These are phyloP conservation scores for Nicotiana noctiflora DNA, from an alignment of 257 asterid species.

Conservation along the genomic window DNA sequence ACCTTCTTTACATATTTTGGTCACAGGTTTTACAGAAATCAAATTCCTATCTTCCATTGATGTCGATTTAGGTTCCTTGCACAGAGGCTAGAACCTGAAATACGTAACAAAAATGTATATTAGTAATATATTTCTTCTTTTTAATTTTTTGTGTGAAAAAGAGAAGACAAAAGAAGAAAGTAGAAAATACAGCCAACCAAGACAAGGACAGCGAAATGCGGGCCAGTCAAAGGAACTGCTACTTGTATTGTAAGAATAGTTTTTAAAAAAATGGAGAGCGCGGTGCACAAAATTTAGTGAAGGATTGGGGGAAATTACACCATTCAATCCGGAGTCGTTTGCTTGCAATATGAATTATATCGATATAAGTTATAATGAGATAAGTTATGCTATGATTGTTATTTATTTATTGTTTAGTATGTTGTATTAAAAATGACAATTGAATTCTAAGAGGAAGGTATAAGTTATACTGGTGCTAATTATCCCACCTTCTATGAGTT, in stretches of 20 bases:
- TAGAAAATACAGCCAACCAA: slow-evolving; percentile 13
- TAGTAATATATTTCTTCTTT: not conserved
- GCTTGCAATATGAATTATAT: too few relatives aligned
- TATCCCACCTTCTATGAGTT: too few relatives aligned
- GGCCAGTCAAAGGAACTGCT: slow-evolving; percentile 17
- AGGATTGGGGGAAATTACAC: too few relatives aligned
- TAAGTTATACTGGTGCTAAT: too few relatives aligned
- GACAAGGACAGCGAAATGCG: slow-evolving; percentile 22
- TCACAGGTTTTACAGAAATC: not conserved
- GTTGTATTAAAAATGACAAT: too few relatives aligned
- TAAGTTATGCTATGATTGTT: too few relatives aligned
- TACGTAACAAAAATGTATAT: not conserved
- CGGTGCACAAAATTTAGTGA: too few relatives aligned
- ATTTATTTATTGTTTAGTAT: too few relatives aligned
- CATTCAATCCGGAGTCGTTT: too few relatives aligned
- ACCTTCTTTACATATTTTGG: not conserved
- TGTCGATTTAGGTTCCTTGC: not conserved
- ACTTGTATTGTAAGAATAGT: not conserved
- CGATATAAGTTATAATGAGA: too few relatives aligned
- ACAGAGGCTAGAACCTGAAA: not conserved
- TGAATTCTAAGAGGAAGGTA: too few relatives aligned
- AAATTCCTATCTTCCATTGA: slow-evolving; percentile 8
- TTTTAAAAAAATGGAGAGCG: too few relatives aligned
- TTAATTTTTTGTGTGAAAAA: not conserved
- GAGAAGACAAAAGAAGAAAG: slow-evolving; percentile 14